Base-by-base conservation (phyloP, 805 yeast species). In the Starmerella floris region DNA sequence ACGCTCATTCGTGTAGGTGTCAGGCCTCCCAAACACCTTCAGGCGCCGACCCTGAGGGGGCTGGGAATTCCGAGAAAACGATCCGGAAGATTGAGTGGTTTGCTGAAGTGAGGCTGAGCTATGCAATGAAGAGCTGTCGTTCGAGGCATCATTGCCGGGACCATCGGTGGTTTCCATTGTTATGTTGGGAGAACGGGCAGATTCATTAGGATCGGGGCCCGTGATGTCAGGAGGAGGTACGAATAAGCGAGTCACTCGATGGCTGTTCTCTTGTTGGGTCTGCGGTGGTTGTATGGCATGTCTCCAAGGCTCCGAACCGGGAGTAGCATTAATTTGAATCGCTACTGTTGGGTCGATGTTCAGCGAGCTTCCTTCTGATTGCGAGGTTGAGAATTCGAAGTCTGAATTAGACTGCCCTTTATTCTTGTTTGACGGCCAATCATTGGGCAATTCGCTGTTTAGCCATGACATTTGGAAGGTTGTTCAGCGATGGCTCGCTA, bases 1-100 rank as follows among this genome's bases (percentile, higher is more conserved):
- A 10, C 51, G 43, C 33, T 54, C 50, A 36, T 52, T 52, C 13
- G 57, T 54, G 41, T 42, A 54, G 2, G 57, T 54, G 31, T 54
- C 53, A 2, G 52, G 46, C 4, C 44, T 41, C 8, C 54, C 53
- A 30, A 52, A 54, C 17, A 54, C 48, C 23, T 54, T 51, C 30
- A 54, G 46, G 8, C 50, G 42, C 10, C 56, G 49, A 30, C 36
- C 15, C n/a, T 19, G 40, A 5, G 36, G 17, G 13, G 8, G 5
- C 22, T 31, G 21, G 9, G 34, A 31, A 6, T 19, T 11, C 4
- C 10, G 16, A n/a, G n/a, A n/a, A n/a, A n/a, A n/a, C n/a, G n/a
- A n/a, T n/a, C n/a, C n/a, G 4, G 10, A 10, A 4, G 21, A 8
- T 10, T 22, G 15, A 4, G 36, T 22, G 23, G 23, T 31, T 6